Conservation (phyloP, 2,329 filamentous ascomycete genomes). For the Phialemonium atrogriseum region DNA sequence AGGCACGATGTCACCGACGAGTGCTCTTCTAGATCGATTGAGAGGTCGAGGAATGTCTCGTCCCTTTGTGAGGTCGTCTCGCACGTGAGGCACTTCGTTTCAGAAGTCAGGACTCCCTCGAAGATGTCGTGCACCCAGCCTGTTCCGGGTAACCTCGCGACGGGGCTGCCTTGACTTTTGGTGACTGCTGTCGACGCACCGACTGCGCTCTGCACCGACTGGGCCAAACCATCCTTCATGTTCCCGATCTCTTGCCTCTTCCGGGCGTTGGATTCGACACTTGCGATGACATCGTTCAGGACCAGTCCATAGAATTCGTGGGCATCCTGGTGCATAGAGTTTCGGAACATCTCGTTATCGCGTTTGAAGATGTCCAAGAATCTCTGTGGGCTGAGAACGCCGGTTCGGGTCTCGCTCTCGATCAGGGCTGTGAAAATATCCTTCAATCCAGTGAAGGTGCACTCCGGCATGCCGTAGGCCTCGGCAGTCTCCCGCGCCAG, state of each 20-base stretch:
- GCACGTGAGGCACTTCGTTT: slow-evolving; percentile 93
- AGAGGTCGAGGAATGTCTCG: slow-evolving; percentile 91
- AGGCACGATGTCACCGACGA: slow-evolving; percentile 94
- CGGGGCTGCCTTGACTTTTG: slow-evolving; percentile 22
- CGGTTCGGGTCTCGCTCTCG: slow-evolving; percentile 70
- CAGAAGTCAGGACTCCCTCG: slow-evolving; percentile 87
- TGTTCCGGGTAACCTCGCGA: slow-evolving; percentile 52
- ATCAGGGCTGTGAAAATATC: slow-evolving; percentile 93
- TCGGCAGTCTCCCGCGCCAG: slow-evolving; percentile 72
- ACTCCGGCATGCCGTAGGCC: slow-evolving; percentile 88
- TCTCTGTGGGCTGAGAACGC: slow-evolving; percentile 83
- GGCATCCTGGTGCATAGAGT: slow-evolving; percentile 95
- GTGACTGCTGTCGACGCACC: slow-evolving; percentile 21
- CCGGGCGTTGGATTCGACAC: slow-evolving; percentile 81
- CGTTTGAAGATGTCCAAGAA: slow-evolving; percentile 90
- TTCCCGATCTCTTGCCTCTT: slow-evolving; percentile 44
- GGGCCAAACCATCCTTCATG: slow-evolving; percentile 34
- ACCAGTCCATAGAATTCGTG: slow-evolving; percentile 94
- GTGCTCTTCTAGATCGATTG: slow-evolving; percentile 91
- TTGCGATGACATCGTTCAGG: slow-evolving; percentile 91
- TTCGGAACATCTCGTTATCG: slow-evolving; percentile 95
- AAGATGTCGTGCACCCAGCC: slow-evolving; percentile 98
- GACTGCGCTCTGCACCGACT: slow-evolving; percentile 40
- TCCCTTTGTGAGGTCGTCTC: slow-evolving; percentile 93
- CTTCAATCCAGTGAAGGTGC: slow-evolving; percentile 87